Base-by-base conservation (phyloP, 2,329 filamentous ascomycete species). In the Monosporascus sp. region DNA sequence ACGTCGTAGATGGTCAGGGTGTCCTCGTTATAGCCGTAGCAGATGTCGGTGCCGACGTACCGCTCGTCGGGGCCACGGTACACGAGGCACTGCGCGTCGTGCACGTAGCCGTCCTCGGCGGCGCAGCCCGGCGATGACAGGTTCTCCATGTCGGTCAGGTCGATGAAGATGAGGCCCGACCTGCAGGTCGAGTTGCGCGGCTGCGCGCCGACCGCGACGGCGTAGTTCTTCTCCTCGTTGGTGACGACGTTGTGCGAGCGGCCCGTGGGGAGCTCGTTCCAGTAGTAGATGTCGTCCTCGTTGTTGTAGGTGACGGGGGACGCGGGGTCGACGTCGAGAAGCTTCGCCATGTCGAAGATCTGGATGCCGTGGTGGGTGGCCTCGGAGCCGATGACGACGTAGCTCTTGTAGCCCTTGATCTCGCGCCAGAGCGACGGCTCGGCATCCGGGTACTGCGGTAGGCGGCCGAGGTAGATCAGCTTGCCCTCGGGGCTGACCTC, bases 341-440 rank as follows among this genome's bases (percentile, higher is more conserved):
- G 70, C 70, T 79, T 84, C 61, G 72, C 76, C 78, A 84, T 76
- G 67, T 86, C 83, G 61, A 86, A 86, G 67, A 85, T 76, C 67
- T 85, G 83, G 47, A 86, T 76, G 36, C 79, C 78, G 66, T 85
- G 82, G 59, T 72, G 65, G 44, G 64, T 60, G 36, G 78, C 76
- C 57, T 74, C 72, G 59, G 66, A 67, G 37, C 72, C 71, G 52
- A 75, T 69, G 52, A 73, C 66, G 52, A 69, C 66, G 54, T 69
- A 66, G 65, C 66, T 66, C 52, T 67, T 66, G 54, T 70, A 67
- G 26, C 68, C 68, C 56, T 72, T 72, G 60, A 82, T 82, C 65
- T 83, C 79, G 48, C 78, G 72, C 79, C 79, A 82, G 38, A 72
- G 69, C 27, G 75, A 73, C 45, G 73, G 73, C 40, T 73, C 68